These are phyloP conservation scores for Pyrrhoderma noxium DNA, from an alignment of 1,284 basidiomycete species.

Conservation along the genomic window DNA sequence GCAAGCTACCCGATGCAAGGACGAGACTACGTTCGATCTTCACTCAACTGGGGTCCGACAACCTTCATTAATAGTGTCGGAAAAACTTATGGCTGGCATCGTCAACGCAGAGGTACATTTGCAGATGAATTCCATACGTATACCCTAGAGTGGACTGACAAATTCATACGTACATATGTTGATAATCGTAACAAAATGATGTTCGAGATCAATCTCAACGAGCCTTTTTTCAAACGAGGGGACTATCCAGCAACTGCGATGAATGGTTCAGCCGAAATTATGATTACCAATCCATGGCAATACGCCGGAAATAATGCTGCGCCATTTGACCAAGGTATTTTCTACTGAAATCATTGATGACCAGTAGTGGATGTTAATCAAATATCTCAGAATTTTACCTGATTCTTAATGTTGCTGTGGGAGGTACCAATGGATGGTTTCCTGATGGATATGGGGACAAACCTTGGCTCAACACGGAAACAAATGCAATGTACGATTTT, in stretches of 20 bases:
- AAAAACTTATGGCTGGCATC: slow-evolving; percentile 31
- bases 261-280: slow-evolving; percentile 27
- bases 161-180: slow-evolving; percentile 27
- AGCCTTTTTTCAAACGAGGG: slow-evolving; percentile 31
- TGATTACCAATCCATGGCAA: slow-evolving; percentile 26
- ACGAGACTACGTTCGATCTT: slow-evolving; percentile 30
- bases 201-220: slow-evolving; percentile 27
- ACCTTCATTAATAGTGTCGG: slow-evolving; percentile 26
- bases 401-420: slow-evolving; percentile 35
- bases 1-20: slow-evolving; percentile 18
- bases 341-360: no score
- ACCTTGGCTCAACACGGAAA: slow-evolving; percentile 30
- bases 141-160: slow-evolving; percentile 38
- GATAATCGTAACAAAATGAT: slow-evolving; percentile 11
- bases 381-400: slow-evolving; percentile 35
- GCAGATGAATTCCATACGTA: slow-evolving; percentile 34
- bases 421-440: slow-evolving; percentile 40
- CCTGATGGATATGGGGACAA: slow-evolving; percentile 32
- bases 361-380: no score
- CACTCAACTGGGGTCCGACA: slow-evolving; percentile 35
- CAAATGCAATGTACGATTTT: slow-evolving; percentile 23
- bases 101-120: slow-evolving; percentile 32
- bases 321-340: slow-evolving; percentile 32
- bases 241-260: slow-evolving; percentile 31
- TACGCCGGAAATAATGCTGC: slow-evolving; percentile 27